These are phyloP conservation scores for Mycena floridula DNA, from an alignment of 768 basidiomycete genomes.

Conservation along the genomic window DNA sequence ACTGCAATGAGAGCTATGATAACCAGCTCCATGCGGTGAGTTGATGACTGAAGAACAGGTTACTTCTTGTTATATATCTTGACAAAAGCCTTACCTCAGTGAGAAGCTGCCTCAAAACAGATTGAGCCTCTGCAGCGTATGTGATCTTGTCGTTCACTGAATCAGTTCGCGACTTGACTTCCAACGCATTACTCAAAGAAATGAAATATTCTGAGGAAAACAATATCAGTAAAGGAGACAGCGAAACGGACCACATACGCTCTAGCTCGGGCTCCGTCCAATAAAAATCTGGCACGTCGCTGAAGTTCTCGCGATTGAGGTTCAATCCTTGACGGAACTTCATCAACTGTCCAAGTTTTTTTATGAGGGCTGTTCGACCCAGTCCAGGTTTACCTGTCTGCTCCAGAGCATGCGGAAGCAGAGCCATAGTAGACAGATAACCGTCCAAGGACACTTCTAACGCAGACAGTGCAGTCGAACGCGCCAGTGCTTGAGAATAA, in stretches of 20 bases:
- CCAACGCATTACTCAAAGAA: conserved; percentile 77
- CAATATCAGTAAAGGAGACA: background rate
- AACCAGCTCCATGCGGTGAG: conserved; percentile 90
- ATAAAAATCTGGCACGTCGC: conserved; percentile 87
- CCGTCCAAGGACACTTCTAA: conserved; percentile 81
- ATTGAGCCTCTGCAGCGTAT: conserved; percentile 86
- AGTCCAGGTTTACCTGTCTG: conserved; percentile 82
- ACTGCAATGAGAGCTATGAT: conserved; percentile 94
- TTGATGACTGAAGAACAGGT: conserved; percentile 57
- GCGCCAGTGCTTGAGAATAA: conserved; percentile 85
- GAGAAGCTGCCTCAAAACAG: conserved; percentile 80
- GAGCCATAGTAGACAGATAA: conserved; percentile 78
- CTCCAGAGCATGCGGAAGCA: conserved; percentile 69
- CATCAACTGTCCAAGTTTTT: conserved; percentile 88
- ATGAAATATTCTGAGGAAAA: conserved; percentile 64
- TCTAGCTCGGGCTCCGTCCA: conserved; percentile 93
- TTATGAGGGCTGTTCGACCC: conserved; percentile 75
- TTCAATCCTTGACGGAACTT: conserved; percentile 90
- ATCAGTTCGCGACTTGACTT: conserved; percentile 75
- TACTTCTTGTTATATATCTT: conserved; percentile 4
- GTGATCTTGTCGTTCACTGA: conserved; percentile 90
- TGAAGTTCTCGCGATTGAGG: conserved; percentile 83
- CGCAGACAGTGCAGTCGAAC: conserved; percentile 82
- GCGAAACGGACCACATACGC: conserved; percentile 33
- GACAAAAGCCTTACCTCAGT: conserved; percentile 57